Percentiles rank a stretch among this genome's conserved stretches.
Conservation (phyloP, 352 stramenopile genomes). For the Phytophthora sp. region DNA sequence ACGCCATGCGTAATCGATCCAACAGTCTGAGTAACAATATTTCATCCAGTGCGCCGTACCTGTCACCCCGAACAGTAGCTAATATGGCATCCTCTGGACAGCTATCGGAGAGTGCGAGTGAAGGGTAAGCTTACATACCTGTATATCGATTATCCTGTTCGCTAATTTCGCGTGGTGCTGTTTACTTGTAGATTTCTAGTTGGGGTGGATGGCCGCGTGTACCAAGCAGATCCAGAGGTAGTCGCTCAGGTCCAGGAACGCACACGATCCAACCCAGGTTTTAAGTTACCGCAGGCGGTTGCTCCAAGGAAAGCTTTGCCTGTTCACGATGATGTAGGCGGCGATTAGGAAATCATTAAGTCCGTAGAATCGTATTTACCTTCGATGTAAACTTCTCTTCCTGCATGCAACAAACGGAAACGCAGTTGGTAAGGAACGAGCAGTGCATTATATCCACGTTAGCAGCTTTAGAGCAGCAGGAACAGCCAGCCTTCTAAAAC, state of each 20-base stretch:
- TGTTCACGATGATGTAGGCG: conserved; percentile 15
- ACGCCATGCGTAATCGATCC: conserved; percentile 30
- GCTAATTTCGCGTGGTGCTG: too few relatives aligned
- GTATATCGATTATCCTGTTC: too few relatives aligned
- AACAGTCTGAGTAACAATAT: conserved; percentile 50
- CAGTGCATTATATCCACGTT: too few relatives aligned
- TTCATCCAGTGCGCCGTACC: conserved; percentile 43
- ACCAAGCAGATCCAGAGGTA: conserved; percentile 75
- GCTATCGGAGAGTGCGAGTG: conserved; percentile 62
- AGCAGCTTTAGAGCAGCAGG: too few relatives aligned
- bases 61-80: conserved; percentile 32
- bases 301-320: conserved; percentile 27
- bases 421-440: too few relatives aligned
- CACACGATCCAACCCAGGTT: conserved; percentile 40
- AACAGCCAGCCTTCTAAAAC: too few relatives aligned
- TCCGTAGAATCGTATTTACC: conserved; percentile 19
- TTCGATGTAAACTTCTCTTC: too few relatives aligned
- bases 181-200: conserved; percentile 67
- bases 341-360: conserved; percentile 17
- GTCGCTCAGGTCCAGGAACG: conserved; percentile 57
- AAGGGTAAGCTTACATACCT: conserved; percentile 54
- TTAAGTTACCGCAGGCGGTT: conserved; percentile 57
- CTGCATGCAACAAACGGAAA: too few relatives aligned
- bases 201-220: conserved; percentile 83
- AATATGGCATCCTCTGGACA: conserved; percentile 31